Evolutionary conservation across 805 yeast genomes (phyloP).

Genomic region (Pichia thaimueangensis): DNA sequence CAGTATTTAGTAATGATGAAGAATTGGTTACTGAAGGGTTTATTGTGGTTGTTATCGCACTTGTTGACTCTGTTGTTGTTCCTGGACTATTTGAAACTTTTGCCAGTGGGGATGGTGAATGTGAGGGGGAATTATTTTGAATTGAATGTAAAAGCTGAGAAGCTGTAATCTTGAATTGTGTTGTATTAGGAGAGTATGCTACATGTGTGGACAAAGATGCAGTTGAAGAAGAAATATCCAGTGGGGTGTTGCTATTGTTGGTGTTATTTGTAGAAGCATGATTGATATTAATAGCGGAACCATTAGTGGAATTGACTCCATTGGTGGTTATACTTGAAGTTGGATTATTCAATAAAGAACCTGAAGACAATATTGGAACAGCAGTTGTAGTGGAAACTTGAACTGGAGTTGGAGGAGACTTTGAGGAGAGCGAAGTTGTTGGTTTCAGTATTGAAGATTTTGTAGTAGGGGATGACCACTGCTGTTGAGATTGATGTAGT

Average conservation of each 20-base stretch:
- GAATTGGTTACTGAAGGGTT: neutral
- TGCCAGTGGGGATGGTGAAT: constrained; percentile 9
- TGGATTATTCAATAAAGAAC: constrained; percentile 2
- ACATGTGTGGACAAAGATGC: constrained; percentile 19
- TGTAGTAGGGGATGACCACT: neutral
- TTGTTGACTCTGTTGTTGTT: constrained; percentile 1
- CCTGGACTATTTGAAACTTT: constrained; percentile 4
- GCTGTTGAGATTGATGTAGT: neutral
- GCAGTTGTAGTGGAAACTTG: neutral
- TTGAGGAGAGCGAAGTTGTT: neutral
- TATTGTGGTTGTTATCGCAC: neutral
- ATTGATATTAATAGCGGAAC: neutral
- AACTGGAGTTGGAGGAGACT: constrained; percentile 2
- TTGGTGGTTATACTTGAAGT: neutral
- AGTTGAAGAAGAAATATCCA: constrained; percentile 8
- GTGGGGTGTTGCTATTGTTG: constrained; percentile 3
- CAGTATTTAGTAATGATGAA: neutral
- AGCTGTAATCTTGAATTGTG: constrained; percentile 26
- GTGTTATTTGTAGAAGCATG: neutral
- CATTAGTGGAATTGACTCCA: neutral
- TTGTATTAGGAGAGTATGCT: constrained; percentile 18
- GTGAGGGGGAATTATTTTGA: constrained; percentile 21
- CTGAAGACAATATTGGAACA: constrained; percentile 4
- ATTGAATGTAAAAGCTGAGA: constrained; percentile 31
- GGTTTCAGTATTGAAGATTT: neutral